These are phyloP conservation scores for Wickerhamiella dianesei DNA, from an alignment of 805 yeast genomes.

Conservation along the genomic window DNA sequence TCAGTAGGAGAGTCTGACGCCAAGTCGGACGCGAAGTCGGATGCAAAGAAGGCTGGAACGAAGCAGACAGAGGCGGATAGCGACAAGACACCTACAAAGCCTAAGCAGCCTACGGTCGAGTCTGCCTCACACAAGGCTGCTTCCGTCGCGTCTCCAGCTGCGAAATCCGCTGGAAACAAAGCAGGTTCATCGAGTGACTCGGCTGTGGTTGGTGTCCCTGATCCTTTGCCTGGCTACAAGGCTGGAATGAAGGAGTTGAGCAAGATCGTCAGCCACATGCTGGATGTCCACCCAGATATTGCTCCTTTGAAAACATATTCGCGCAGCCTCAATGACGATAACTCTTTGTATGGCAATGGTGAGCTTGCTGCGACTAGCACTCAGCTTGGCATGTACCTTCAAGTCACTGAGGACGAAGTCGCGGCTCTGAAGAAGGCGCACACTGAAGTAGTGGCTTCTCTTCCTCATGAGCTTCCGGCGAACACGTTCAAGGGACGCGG, in stretches of 20 bases:
- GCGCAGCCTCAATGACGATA: slow-evolving; percentile 29
- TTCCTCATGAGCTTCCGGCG: slow-evolving; percentile 8
- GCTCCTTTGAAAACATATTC: slow-evolving; percentile 32
- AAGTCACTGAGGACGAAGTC: slow-evolving; percentile 10
- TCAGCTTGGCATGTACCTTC: slow-evolving; percentile 11
- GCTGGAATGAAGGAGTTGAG: neutral
- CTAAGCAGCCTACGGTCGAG: no score
- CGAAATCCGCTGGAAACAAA: no score
- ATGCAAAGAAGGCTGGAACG: no score
- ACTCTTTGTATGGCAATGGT: slow-evolving; percentile 16
- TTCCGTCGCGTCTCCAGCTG: no score
- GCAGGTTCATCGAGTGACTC: no score
- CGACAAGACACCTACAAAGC: no score
- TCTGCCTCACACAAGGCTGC: no score
- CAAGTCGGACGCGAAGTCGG: no score
- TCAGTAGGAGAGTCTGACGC: neutral
- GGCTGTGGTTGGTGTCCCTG: neutral
- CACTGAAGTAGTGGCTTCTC: slow-evolving; percentile 5
- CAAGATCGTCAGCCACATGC: neutral
- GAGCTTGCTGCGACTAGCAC: slow-evolving; percentile 12
- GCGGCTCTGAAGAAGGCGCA: slow-evolving; percentile 9
- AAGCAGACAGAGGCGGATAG: no score
- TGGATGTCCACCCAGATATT: slow-evolving; percentile 30
- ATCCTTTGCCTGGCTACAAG: neutral
- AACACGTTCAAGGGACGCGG: slow-evolving; percentile 31